Evolutionary conservation across 1,284 basidiomycete species (phyloP).

Genomic region (Cronartium ribicola): DNA sequence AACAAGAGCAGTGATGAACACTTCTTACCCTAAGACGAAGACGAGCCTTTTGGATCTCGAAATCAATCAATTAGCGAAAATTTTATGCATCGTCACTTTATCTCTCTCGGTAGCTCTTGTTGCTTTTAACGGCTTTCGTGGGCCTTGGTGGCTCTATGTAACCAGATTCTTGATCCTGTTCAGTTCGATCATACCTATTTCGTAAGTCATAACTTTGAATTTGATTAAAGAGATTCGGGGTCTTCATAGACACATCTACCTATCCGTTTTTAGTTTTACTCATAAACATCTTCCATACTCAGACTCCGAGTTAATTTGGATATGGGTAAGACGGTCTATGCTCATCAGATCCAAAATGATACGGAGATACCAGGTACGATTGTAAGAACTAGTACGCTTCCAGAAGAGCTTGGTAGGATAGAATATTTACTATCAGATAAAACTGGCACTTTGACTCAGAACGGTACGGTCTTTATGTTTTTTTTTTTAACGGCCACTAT

Average conservation of each 20-base stretch:
- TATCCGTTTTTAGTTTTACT: neutral
- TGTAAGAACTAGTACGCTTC: constrained; percentile 90
- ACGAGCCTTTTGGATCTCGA: constrained; percentile 86
- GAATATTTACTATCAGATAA: constrained; percentile 95
- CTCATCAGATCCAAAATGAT: constrained; percentile 90
- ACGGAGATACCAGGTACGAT: constrained; percentile 88
- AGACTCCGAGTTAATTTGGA: constrained; percentile 97
- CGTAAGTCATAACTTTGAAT: constrained; percentile 57
- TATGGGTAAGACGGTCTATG: constrained; percentile 99
- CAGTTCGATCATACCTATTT: constrained; percentile 98
- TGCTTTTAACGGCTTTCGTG: constrained; percentile 91
- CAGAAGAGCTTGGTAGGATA: constrained; percentile 92
- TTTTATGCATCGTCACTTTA: constrained; percentile 89
- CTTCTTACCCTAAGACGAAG: constrained; percentile 92
- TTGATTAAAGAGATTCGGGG: neutral
- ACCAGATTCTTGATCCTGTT: constrained; percentile 96
- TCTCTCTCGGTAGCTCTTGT: constrained; percentile 84
- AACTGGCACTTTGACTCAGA: constrained; percentile 95
- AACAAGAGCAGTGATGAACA: constrained; percentile 98
- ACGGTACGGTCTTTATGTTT: constrained; percentile 60
- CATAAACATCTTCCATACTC: neutral
- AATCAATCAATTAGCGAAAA: constrained; percentile 95
- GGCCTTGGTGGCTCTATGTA: constrained; percentile 92
- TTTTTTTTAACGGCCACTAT: constrained; percentile 2
- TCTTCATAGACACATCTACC: neutral